Percentiles rank a stretch among this genome's conserved stretches.
phyloP scores from a whole-genome alignment of 2,329 filamentous ascomycete genomes.

The Colletotrichum trifolii region DNA sequence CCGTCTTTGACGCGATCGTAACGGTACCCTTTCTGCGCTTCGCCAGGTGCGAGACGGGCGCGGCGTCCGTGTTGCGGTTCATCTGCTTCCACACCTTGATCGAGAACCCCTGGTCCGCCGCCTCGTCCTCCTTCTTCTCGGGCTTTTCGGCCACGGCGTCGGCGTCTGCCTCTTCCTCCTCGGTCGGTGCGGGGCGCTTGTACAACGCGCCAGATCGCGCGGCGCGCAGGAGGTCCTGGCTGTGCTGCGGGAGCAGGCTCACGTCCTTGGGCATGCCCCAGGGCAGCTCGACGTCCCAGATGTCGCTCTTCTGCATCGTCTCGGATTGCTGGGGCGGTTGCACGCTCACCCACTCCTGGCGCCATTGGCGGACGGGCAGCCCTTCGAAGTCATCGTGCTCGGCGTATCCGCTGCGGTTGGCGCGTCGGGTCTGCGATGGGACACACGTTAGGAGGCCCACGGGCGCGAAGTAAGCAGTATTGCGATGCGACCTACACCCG shows the following conservation, averaged over 20 bases:
- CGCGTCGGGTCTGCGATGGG: constrained; percentile 61
- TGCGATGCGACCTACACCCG: constrained; percentile 46
- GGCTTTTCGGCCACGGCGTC: constrained; percentile 61
- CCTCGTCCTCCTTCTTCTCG: constrained; percentile 74
- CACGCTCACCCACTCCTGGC: constrained; percentile 75
- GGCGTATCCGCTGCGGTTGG: constrained; percentile 65
- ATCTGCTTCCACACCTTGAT: constrained; percentile 72
- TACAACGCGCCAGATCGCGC: constrained; percentile 82
- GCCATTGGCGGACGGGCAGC: constrained; percentile 91
- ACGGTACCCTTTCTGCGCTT: constrained; percentile 71
- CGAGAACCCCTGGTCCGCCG: constrained; percentile 62
- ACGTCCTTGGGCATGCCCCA: constrained; percentile 88
- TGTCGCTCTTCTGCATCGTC: constrained; percentile 70
- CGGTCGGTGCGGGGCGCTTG: constrained; percentile 73
- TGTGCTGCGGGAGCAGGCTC: constrained; percentile 79
- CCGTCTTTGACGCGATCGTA: constrained; percentile 65
- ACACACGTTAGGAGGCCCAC: constrained; percentile 40
- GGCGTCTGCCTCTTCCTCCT: constrained; percentile 68
- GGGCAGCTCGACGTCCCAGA: constrained; percentile 81
- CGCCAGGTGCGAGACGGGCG: constrained; percentile 65
- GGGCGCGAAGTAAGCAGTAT: background rate
- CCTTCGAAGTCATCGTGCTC: constrained; percentile 75
- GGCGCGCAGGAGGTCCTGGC: constrained; percentile 83
- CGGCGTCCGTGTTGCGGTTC: constrained; percentile 66
- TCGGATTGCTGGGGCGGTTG: constrained; percentile 75